Base-by-base conservation (phyloP, 2,329 filamentous ascomycete species). In the Zymoseptoria tritici region DNA sequence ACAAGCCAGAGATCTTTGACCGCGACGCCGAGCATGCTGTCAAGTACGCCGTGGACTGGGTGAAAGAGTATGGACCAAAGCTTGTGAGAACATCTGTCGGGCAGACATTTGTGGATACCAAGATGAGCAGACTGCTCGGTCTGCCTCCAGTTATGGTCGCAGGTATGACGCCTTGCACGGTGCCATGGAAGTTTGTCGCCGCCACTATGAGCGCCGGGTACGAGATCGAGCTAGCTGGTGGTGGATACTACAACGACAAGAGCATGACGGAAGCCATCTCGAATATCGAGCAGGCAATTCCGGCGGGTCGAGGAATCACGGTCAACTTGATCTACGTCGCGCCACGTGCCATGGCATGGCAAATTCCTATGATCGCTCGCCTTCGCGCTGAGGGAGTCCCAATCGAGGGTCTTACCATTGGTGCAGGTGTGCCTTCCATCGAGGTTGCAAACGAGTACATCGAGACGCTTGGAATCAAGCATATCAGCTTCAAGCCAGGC, bases 1-100 rank as follows among this genome's bases (percentile, higher is more conserved):
- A 97, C 81, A 99, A 99, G 82, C 89, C 93, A 2, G 94, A 99
- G 77, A 82, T 99, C 56, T 99, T 99, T 69, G 93, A 99, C 73
- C 89, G 94, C 59, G 94, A 99, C 73, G 91, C 92, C 70, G 90
- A 97, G 72, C 86, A 97, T 70, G 92, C 94, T 4, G 88, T 99
- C 71, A 94, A 92, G 75, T 97, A 91, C 73, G 93, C 94, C 54
- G 88, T 91, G 29, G 91, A 99, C 76, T 99, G 95, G 95, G 91
- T 99, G 60, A 95, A 95, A 76, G 92, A 97, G 74, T 92, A 94
- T 72, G 92, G 93, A 9, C 94, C 95, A n/a, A 88, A 87, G 61
- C 82, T 99, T 51, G 86, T 96, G 68, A 94, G 90, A 77, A 97
- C 90, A 13, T 93, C 92, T 9, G 86, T 85, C 59, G 94, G 94